These are phyloP conservation scores for Leucosporidium creatinivorum DNA, from an alignment of 768 basidiomycete genomes.

Conservation along the genomic window DNA sequence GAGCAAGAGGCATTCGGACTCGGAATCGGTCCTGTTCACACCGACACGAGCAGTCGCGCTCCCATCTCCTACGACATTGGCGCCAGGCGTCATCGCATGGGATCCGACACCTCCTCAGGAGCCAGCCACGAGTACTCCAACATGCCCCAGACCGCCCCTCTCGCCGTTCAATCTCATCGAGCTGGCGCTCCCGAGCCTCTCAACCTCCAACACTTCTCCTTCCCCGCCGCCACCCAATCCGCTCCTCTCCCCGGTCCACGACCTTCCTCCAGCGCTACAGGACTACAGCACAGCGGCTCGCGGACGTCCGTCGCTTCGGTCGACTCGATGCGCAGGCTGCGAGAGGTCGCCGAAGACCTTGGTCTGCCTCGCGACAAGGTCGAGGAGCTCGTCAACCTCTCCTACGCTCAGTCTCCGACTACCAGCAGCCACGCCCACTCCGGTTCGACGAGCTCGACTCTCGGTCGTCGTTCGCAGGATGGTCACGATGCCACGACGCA, in stretches of 20 bases:
- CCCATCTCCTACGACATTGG: slow-evolving; percentile 3
- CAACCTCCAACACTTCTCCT: neutral
- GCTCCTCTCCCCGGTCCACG: too few relatives aligned
- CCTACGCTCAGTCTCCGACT: slow-evolving; percentile 24
- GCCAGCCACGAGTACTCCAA: neutral
- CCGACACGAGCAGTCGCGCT: neutral
- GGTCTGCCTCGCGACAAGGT: slow-evolving; percentile 32
- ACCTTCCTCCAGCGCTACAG: too few relatives aligned
- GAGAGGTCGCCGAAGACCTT: slow-evolving; percentile 32
- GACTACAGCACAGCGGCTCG: neutral
- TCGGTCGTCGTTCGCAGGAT: neutral
- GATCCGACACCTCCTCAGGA: neutral
- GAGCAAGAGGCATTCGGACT: neutral
- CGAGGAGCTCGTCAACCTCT: slow-evolving; percentile 32
- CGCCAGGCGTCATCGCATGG: neutral
- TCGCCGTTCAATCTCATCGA: slow-evolving; percentile 2
- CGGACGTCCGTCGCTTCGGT: neutral
- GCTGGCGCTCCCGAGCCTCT: neutral
- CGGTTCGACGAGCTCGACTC: neutral
- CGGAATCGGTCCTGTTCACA: slow-evolving; percentile 1
- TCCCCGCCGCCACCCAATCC: neutral
- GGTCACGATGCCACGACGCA: neutral
- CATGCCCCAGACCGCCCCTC: slow-evolving; percentile 11
- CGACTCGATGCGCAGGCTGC: slow-evolving; percentile 31
- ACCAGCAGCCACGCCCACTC: neutral